phyloP scores from a whole-genome alignment of 176 grass and related monocot genomes.

The Zoysia pacifica region DNA sequence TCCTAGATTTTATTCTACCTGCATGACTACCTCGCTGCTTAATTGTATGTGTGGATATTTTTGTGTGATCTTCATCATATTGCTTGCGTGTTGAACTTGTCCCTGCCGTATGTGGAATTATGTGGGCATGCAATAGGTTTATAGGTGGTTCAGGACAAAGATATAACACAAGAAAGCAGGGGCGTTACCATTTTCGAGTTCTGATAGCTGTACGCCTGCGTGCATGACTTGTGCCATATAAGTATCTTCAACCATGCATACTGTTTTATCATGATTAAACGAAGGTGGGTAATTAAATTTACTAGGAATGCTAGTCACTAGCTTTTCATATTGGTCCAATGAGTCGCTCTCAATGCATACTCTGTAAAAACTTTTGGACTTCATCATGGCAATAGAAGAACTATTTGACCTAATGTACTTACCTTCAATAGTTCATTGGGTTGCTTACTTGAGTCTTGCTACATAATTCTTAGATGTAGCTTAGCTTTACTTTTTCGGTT shows the following conservation, averaged over 20 bases:
- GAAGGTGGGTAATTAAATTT: neutral
- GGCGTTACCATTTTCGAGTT: constrained; percentile 6
- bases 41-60: neutral
- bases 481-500: constrained; percentile 5
- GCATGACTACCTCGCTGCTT: neutral
- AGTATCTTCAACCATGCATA: constrained; percentile 12
- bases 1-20: constrained; percentile 17
- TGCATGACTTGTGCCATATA: constrained; percentile 1
- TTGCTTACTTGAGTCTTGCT: constrained; percentile 12
- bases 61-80: constrained; percentile 28
- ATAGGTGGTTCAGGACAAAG: neutral
- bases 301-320: neutral
- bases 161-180: constrained; percentile 8
- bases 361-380: constrained; percentile 3
- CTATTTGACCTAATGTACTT: constrained; percentile 8
- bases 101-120: constrained; percentile 24
- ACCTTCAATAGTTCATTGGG: constrained; percentile 12
- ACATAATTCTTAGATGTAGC: neutral
- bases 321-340: constrained; percentile 13
- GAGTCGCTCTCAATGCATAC: constrained; percentile 18
- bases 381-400: constrained; percentile 21
- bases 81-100: constrained; percentile 20
- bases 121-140: neutral
- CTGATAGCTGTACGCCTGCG: neutral
- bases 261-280: constrained; percentile 7